phyloP scores from a whole-genome alignment of 805 yeast species.

The Zygoascus flipseniorum region DNA sequence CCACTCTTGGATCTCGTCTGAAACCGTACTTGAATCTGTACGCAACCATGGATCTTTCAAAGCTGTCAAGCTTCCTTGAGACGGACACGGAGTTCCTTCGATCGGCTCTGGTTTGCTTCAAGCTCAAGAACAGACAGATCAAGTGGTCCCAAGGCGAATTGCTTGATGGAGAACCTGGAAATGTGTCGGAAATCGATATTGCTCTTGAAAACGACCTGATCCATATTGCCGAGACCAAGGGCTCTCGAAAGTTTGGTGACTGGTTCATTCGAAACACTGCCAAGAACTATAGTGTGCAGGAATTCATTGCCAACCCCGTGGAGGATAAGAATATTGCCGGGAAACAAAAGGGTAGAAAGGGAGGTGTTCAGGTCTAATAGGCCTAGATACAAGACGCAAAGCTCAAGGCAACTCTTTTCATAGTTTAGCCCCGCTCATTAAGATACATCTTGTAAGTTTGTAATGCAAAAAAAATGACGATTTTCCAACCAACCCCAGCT shows the following conservation, averaged over 20 bases:
- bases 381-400: too few species aligned
- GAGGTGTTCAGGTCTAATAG: neutral
- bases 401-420: too few species aligned
- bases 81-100: constrained; percentile 31
- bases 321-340: neutral
- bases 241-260: constrained; percentile 40
- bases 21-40: constrained; percentile 40
- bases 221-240: constrained; percentile 38
- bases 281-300: constrained; percentile 40
- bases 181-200: constrained; percentile 39
- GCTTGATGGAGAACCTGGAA: constrained; percentile 34
- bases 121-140: constrained; percentile 38
- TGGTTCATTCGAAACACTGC: constrained; percentile 43
- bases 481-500: too few species aligned
- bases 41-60: constrained; percentile 37
- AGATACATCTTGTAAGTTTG: too few species aligned
- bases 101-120: constrained; percentile 35
- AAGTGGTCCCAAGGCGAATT: constrained; percentile 35
- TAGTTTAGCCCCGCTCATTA: too few species aligned
- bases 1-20: constrained; percentile 33
- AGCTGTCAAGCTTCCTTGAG: constrained; percentile 33
- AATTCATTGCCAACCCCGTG: constrained; percentile 22
- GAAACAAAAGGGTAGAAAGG: constrained; percentile 5
- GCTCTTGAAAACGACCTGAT: constrained; percentile 34
- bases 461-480: too few species aligned